Evolutionary conservation across 2,329 filamentous ascomycete species (phyloP), one percentile per base, ranked within the genome.

Genomic region (Cordyceps fumosorosea): DNA sequence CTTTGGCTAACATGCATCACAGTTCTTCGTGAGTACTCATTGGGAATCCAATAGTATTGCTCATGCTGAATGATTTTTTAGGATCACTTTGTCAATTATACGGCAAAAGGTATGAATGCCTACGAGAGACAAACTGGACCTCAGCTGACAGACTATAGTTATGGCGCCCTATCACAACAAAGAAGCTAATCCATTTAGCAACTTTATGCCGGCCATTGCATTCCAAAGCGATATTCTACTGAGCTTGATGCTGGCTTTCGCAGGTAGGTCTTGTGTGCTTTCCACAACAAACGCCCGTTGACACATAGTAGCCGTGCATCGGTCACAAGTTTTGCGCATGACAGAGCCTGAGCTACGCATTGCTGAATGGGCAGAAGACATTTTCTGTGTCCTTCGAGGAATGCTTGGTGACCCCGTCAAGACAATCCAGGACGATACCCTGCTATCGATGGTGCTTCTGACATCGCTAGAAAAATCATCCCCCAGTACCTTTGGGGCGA

Each of bases 361-460:
- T 66, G 90, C 90, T 2, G 79, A 85, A 45, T 95, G 89, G 88
- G 89, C 95, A 29, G 82, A 89, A 69, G 85, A 91, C 67, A 89
- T 90, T n/a, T 89, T 90, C 65, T 89, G 89, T 0, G 84, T 85
- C 18, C 80, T 96, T 22, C 84, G 89, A 32, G 75, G 83, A 64
- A 86, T 89, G 1, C 78, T 95, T 24, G 80, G 82, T 63, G 81
- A 86, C 60, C 80, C 42, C 5, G 18, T 44, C 82, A 0, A 78
- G 80, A 45, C 80, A 83, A 64, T 83, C 85, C 47, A 85, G 0
- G 87, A 91, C 66, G 84, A 85, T 18, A 90, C 89, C 60, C 79
- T 96, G 3, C 90, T 90, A 0, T 91, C 90, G 0, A 89, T 90
- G 8, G 92, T 96, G 65, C 92, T 95, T 89, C 82, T 96, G 52